Base-by-base conservation (phyloP, 2,329 filamentous ascomycete genomes). In the Parastagonospora nodorum region DNA sequence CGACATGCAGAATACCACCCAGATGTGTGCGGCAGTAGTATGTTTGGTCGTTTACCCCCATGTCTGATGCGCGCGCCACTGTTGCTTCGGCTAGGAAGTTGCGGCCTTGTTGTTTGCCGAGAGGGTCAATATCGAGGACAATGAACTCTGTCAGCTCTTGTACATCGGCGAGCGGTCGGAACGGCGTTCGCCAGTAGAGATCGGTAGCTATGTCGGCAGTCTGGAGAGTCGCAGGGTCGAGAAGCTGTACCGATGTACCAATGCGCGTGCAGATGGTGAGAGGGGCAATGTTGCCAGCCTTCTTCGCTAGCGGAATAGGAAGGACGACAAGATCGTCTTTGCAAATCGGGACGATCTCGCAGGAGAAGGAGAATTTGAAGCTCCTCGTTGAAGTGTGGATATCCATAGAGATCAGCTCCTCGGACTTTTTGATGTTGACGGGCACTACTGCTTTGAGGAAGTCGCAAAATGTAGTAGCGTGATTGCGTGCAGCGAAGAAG, bases 251-350 rank as follows among this genome's bases (percentile, higher is more conserved):
- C 0, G 91, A 84, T 2, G 92, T 97, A 56, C 94, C 93, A 48
- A 99, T 87, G 61, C 89, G 85, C 74, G 92, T 85, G 79, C 94
- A 97, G 32, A 99, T 80, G 1, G 88, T 85, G 32, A 99, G 80
- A 2, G 94, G 94, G 1, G 86, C 84, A 64, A 97, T 96, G 74
- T 96, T 97, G 57, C 94, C 92, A 44, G 89, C 80, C 48, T 88
- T 85, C 73, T 92, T 94, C 11, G 94, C 94, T 51, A 97, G 80
- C 62, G 91, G 92, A 57, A 96, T 86, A 1, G 94, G 94, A 31
- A 99, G 79, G 1, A 90, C 92, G n/a, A 99, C 90, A 27, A 99
- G 80, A 70, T 99, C 94, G 65, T 99, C 94, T 75, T 97, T 96
- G 81, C 94, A 97, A 42, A 99, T 92, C 1, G 94, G 94, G 24